Conservation (phyloP, 768 basidiomycete genomes). For the Lactarius indigo region DNA sequence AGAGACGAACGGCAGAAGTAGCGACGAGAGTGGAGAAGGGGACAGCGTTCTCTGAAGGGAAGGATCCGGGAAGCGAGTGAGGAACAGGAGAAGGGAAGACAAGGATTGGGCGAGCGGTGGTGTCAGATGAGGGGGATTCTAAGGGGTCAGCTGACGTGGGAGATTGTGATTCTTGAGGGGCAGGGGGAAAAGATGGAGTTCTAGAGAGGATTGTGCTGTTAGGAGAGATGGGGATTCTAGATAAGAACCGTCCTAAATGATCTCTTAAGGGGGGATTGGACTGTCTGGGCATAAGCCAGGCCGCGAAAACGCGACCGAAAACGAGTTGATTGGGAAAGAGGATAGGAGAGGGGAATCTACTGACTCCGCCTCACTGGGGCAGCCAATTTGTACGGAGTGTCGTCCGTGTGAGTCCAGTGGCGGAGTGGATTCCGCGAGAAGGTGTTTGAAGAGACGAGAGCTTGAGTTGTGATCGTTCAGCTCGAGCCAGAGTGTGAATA, state of each 20-base stretch:
- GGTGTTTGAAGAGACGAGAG: too few species aligned
- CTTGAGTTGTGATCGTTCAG: too few species aligned
- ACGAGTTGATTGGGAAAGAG: background rate
- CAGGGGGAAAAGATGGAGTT: background rate
- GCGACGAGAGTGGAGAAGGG: background rate
- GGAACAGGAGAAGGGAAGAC: background rate
- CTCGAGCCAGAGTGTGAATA: too few species aligned
- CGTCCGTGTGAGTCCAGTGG: too few species aligned
- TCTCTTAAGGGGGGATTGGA: background rate
- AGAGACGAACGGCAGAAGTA: background rate
- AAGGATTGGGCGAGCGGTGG: background rate
- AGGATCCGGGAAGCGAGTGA: background rate
- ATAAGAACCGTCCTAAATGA: background rate
- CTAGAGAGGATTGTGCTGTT: background rate
- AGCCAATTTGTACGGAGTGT: background rate
- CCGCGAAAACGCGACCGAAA: background rate
- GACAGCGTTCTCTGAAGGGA: background rate
- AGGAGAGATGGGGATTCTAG: background rate
- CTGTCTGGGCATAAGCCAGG: background rate
- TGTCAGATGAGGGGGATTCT: background rate
- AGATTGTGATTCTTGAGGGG: background rate
- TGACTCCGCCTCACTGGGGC: background rate
- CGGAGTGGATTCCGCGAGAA: too few species aligned
- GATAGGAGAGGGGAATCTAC: background rate
- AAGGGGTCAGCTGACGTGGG: background rate